phyloP scores from a whole-genome alignment of 768 basidiomycete species.

The Pholiota microspora region DNA sequence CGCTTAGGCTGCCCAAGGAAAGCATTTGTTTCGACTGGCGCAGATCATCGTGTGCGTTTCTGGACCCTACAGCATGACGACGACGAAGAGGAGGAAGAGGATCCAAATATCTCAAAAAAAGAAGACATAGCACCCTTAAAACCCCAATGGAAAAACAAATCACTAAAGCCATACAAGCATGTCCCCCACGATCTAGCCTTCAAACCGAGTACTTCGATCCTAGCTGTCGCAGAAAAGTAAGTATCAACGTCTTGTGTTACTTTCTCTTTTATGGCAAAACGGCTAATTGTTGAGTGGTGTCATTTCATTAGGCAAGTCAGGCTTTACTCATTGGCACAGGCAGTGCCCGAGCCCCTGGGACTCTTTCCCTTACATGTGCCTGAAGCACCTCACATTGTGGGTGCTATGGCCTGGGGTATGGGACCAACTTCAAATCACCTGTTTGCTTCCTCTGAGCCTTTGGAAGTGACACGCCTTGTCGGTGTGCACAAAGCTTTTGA shows the following conservation, averaged over 20 bases:
- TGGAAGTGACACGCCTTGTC: constrained; percentile 10
- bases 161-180: constrained; percentile 20
- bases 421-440: constrained; percentile 35
- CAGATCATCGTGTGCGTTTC: constrained; percentile 38
- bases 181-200: constrained; percentile 46
- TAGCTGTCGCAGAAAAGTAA: constrained; percentile 44
- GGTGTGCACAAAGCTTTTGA: constrained; percentile 58
- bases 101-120: background rate
- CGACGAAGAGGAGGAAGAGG: constrained; percentile 11
- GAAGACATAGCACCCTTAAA: background rate
- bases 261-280: constrained; percentile 4
- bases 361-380: constrained; percentile 12
- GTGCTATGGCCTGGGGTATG: constrained; percentile 53
- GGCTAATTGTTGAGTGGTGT: background rate
- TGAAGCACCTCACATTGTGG: constrained; percentile 29
- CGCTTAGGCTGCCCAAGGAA: constrained; percentile 26
- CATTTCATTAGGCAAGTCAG: constrained; percentile 21
- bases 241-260: constrained; percentile 8
- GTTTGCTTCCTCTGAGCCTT: constrained; percentile 59
- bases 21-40: constrained; percentile 45
- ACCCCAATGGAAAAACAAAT: constrained; percentile 10
- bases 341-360: constrained; percentile 3
- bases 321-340: constrained; percentile 16
- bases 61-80: constrained; percentile 36
- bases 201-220: constrained; percentile 34